Percentiles rank a stretch among this genome's conserved stretches.
Evolutionary conservation across 2,329 filamentous ascomycete genomes (phyloP).

Genomic region (Aphanocladium album): DNA sequence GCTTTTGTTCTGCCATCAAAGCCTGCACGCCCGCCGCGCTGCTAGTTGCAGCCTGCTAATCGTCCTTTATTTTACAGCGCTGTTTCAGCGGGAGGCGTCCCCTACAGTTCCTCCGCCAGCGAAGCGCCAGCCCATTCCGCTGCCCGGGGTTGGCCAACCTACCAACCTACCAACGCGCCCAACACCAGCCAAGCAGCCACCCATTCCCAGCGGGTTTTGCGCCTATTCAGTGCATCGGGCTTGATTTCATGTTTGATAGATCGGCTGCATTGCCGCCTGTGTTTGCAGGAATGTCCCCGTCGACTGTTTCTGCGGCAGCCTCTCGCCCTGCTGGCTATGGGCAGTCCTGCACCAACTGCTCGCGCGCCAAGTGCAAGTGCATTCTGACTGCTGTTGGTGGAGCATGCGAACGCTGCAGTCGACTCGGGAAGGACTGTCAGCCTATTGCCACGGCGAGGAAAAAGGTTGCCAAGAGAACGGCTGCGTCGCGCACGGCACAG

Average conservation of each 20-base stretch:
- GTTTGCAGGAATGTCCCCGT: conserved; percentile 8
- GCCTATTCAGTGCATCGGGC: not conserved
- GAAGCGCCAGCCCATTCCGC: not conserved
- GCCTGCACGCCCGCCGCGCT: not conserved
- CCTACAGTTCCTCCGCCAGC: not conserved
- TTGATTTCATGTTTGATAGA: not conserved
- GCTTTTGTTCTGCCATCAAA: conserved; percentile 10
- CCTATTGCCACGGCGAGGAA: conserved; percentile 38
- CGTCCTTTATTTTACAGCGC: not conserved
- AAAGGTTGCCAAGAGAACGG: conserved; percentile 29
- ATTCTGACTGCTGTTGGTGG: conserved; percentile 31
- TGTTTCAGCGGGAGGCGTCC: not conserved
- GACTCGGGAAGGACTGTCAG: conserved; percentile 43
- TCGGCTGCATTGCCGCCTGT: not conserved
- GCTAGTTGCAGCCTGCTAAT: not conserved
- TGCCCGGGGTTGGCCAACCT: conserved; percentile 5
- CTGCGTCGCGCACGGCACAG: conserved; percentile 36
- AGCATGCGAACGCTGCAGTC: conserved; percentile 38
- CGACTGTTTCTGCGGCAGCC: not conserved
- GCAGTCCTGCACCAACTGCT: conserved; percentile 42
- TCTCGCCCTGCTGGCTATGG: conserved; percentile 34
- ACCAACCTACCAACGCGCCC: not conserved
- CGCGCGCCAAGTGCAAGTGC: conserved; percentile 45
- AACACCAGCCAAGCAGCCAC: not conserved
- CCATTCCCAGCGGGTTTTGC: conserved; percentile 7